Evolutionary conservation across 306 rosid species (phyloP).

Genomic region (Cicer judaicum): DNA sequence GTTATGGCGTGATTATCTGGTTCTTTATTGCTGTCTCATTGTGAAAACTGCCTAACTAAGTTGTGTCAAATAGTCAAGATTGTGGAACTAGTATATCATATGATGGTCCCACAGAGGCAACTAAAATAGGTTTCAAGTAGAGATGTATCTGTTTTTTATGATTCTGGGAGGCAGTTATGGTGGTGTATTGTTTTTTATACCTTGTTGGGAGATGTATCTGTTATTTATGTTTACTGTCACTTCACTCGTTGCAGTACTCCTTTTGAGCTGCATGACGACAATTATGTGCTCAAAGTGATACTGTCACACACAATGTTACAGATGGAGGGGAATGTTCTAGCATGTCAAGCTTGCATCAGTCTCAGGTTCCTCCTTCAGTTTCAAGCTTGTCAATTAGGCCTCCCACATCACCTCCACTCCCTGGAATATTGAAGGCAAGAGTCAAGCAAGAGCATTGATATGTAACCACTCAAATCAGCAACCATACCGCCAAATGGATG

Average conservation of each 20-base stretch:
- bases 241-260: constrained; percentile 71
- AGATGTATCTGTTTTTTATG: not conserved
- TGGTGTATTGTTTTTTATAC: not conserved
- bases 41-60: constrained; percentile 26
- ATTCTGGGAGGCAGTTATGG: constrained; percentile 10
- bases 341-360: constrained; percentile 66
- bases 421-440: constrained; percentile 92
- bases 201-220: constrained; percentile 31
- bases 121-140: not conserved
- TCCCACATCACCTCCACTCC: constrained; percentile 91
- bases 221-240: constrained; percentile 27
- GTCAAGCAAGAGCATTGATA: constrained; percentile 46
- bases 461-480: no score
- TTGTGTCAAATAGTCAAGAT: not conserved
- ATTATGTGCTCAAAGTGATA: constrained; percentile 75
- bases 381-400: constrained; percentile 57
- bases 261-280: constrained; percentile 97
- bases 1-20: constrained; percentile 20
- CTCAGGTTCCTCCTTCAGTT: constrained; percentile 59
- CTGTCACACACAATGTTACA: constrained; percentile 51
- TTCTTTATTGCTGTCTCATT: constrained; percentile 2
- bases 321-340: constrained; percentile 85
- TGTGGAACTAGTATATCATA: constrained; percentile 25
- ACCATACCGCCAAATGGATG: no score
- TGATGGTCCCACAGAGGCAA: constrained; percentile 20